Base-by-base conservation (phyloP, 1,139 yeast genomes). In the Debaryomyces coudertii region DNA sequence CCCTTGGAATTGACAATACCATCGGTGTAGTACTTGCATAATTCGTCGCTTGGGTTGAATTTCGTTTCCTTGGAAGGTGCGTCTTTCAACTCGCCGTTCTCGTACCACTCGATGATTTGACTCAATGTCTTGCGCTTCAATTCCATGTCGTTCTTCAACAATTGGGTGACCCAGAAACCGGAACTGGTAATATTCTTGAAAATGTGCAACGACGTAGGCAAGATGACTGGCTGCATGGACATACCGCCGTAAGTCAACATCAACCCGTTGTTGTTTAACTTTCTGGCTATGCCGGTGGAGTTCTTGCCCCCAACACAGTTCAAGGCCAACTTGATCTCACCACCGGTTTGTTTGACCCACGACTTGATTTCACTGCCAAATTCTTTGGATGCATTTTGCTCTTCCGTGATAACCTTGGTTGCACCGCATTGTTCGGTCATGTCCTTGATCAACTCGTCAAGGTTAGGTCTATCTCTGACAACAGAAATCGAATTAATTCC, bases 201-300 rank as follows among this genome's bases (percentile, higher is more conserved):
- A 53, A 95, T 92, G 60, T 89, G 88, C 50, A 89, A 71, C 1
- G 96, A 82, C 1, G 97, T 90, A 36, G 98, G 97, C 48, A 93
- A 68, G 14, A 82, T 79, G 22, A 95, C 95, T 2, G 99, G 99
- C 68, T 90, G 93, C 74, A 85, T 84, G 5, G 98, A 89, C 99
- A 93, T 93, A 42, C 97, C 99, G 24, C 99, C 99, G 62, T 93
- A 93, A 0, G 99, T 90, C 57, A 88, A 82, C 76, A 93, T 75
- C 52, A 87, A 76, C 25, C 90, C 89, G 51, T 81, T 77, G 16
- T 69, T 62, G 43, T 80, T 82, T 52, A 93, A 76, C 62, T 90
- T 90, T 54, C 97, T 79, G 7, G 96, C 93, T 55, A 93, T 74
- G 36, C 85, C 84, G 1, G 96, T 77, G 35, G 90, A 80, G 33